Percentiles rank a stretch among this genome's conserved stretches.
phyloP scores from a whole-genome alignment of 768 basidiomycete genomes.

The Daedalea quercina region DNA sequence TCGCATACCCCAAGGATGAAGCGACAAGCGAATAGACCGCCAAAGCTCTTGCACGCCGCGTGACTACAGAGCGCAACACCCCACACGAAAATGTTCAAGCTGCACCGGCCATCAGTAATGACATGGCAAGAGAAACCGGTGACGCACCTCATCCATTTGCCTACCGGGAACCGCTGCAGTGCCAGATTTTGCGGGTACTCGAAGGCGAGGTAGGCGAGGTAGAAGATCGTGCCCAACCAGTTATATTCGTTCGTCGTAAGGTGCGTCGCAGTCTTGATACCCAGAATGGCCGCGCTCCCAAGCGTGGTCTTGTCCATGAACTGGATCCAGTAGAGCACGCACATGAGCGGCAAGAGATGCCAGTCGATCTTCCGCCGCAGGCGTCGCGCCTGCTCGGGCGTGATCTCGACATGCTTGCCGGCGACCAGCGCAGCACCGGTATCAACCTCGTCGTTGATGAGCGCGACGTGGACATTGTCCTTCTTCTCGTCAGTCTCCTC shows the following conservation, averaged over 20 bases:
- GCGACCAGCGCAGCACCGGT: not conserved
- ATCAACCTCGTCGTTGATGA: not conserved
- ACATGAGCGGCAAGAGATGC: constrained; percentile 67
- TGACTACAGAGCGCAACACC: constrained; percentile 53
- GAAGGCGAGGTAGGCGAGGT: constrained; percentile 62
- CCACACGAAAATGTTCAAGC: constrained; percentile 65
- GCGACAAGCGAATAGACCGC: constrained; percentile 54
- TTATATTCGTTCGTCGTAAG: constrained; percentile 56
- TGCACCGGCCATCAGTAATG: constrained; percentile 16
- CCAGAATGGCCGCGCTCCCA: constrained; percentile 61
- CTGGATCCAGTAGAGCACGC: constrained; percentile 50
- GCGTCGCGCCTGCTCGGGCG: constrained; percentile 48
- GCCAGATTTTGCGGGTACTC: constrained; percentile 73
- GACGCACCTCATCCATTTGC: constrained; percentile 72
- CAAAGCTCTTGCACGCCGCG: constrained; percentile 68
- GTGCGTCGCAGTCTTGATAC: constrained; percentile 60
- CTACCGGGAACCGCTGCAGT: constrained; percentile 70
- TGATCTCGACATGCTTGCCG: not conserved
- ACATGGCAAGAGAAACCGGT: not conserved
- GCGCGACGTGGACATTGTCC: constrained; percentile 17
- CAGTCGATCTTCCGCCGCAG: constrained; percentile 60
- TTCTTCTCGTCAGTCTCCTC: constrained; percentile 16
- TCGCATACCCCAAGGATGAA: constrained; percentile 70
- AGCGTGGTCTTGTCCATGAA: constrained; percentile 76
- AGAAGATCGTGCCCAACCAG: constrained; percentile 73